Evolutionary conservation across 495 filamentous ascomycete species (phyloP).

Genomic region (Penicillium antarcticum): DNA sequence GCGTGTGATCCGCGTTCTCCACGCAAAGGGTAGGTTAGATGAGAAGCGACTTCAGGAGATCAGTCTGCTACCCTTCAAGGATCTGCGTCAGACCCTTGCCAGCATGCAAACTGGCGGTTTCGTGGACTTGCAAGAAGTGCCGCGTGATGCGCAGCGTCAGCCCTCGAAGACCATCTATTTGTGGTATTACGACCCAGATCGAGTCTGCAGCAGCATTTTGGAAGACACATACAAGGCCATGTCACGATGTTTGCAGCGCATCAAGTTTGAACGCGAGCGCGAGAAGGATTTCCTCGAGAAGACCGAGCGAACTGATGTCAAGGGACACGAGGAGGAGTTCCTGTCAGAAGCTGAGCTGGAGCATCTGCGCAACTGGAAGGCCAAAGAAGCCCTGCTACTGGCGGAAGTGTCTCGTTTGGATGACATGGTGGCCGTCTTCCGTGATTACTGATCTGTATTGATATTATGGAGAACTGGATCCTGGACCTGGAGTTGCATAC

Average conservation of each 20-base stretch:
- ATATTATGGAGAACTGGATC: background rate
- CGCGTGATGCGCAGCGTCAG: conserved; percentile 73
- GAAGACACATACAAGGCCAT: conserved; percentile 84
- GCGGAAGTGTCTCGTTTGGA: conserved; percentile 76
- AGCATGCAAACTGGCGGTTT: conserved; percentile 79
- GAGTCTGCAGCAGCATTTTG: conserved; percentile 60
- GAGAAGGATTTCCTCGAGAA: conserved; percentile 67
- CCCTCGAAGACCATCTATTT: conserved; percentile 79
- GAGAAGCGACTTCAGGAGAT: conserved; percentile 78
- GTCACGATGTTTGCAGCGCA: conserved; percentile 76
- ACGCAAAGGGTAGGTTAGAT: conserved; percentile 83
- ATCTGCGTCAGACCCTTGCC: conserved; percentile 75
- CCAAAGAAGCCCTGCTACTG: conserved; percentile 70
- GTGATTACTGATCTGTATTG: conserved; percentile 64
- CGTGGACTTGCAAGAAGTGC: conserved; percentile 88
- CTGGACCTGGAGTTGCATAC: conserved; percentile 4
- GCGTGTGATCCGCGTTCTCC: conserved; percentile 76
- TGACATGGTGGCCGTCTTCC: conserved; percentile 75
- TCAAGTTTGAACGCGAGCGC: conserved; percentile 65
- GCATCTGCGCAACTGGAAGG: conserved; percentile 62
- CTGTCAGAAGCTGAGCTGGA: conserved; percentile 66
- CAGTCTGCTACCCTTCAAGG: conserved; percentile 72
- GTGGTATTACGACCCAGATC: conserved; percentile 82
- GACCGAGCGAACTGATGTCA: conserved; percentile 76
- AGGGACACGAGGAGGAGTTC: conserved; percentile 73